Conservation (phyloP, 2,329 filamentous ascomycete species). For the Phoma sp. region DNA sequence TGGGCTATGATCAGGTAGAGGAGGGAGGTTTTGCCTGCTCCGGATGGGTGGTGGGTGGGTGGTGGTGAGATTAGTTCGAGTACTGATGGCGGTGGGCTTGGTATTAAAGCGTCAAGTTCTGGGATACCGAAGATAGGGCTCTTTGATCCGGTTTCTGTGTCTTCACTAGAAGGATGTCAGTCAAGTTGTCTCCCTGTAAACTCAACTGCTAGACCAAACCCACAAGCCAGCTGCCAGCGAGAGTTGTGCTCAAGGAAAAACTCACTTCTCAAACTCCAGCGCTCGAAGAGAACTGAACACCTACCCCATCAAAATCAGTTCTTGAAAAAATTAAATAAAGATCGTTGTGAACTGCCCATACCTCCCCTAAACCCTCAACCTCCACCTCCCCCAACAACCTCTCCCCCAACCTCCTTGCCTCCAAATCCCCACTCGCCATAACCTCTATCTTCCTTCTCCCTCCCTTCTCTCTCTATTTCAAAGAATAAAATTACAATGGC, state of each 20-base stretch:
- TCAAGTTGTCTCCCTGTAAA: not conserved
- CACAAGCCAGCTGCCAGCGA: not conserved
- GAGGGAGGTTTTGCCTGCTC: conserved; percentile 64
- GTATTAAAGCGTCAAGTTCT: conserved; percentile 53
- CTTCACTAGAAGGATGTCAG: not conserved
- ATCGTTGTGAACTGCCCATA: conserved; percentile 14
- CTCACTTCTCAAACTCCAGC: conserved; percentile 16
- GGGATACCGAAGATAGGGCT: conserved; percentile 50
- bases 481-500: conserved; percentile 53
- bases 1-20: conserved; percentile 62
- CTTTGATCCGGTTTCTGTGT: not conserved
- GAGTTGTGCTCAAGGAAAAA: not conserved
- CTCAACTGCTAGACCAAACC: not conserved
- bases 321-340: not conserved
- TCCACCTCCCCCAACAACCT: conserved; percentile 55
- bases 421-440: conserved; percentile 30
- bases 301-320: conserved; percentile 31
- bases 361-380: conserved; percentile 39
- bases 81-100: conserved; percentile 18
- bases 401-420: conserved; percentile 58
- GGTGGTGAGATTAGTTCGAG: conserved; percentile 62
- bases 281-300: conserved; percentile 49
- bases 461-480: not conserved
- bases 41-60: conserved; percentile 44
- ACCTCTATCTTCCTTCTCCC: conserved; percentile 1